A percentile compares a stretch with the other conserved stretches of the same genome.
phyloP scores from a whole-genome alignment of 2,329 filamentous ascomycete species.

The Rhynchosporium graminicola region DNA sequence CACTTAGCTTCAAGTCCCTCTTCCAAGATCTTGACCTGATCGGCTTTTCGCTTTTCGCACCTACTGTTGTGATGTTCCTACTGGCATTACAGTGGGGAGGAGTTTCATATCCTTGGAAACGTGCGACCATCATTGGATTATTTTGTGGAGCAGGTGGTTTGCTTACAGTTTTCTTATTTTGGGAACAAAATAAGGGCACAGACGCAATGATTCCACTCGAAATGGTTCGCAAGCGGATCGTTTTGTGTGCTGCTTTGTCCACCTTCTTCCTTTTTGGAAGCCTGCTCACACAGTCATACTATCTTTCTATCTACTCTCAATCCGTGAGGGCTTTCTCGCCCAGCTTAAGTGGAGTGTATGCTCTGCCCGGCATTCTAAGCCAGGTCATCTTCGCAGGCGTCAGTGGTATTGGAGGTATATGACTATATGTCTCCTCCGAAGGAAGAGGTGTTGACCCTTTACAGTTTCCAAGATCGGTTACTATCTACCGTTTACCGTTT shows the following conservation, averaged over 20 bases:
- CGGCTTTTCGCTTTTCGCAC: conserved; percentile 42
- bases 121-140: conserved; percentile 36
- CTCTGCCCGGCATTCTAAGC: conserved; percentile 44
- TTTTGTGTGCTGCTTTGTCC: conserved; percentile 28
- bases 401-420: conserved; percentile 27
- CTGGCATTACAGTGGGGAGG: conserved; percentile 43
- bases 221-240: conserved; percentile 31
- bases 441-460: background rate
- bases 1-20: background rate
- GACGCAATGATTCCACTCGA: conserved; percentile 36
- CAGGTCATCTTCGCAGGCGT: conserved; percentile 29
- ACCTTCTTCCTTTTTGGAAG: conserved; percentile 26
- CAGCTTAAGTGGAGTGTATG: conserved; percentile 43
- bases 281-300: conserved; percentile 42
- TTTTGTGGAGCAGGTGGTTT: conserved; percentile 32
- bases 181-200: conserved; percentile 37
- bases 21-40: conserved; percentile 37
- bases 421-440: background rate
- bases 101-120: conserved; percentile 39
- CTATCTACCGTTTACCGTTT: conserved; percentile 40
- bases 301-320: conserved; percentile 53
- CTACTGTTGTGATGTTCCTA: conserved; percentile 40
- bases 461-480: conserved; percentile 38
- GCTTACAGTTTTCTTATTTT: conserved; percentile 32
- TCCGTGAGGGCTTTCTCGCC: conserved; percentile 44